A percentile compares a stretch with the other conserved stretches of the same genome.
phyloP scores from a whole-genome alignment of 2,329 filamentous ascomycete genomes.

The Ceratocystis eucalypticola region DNA sequence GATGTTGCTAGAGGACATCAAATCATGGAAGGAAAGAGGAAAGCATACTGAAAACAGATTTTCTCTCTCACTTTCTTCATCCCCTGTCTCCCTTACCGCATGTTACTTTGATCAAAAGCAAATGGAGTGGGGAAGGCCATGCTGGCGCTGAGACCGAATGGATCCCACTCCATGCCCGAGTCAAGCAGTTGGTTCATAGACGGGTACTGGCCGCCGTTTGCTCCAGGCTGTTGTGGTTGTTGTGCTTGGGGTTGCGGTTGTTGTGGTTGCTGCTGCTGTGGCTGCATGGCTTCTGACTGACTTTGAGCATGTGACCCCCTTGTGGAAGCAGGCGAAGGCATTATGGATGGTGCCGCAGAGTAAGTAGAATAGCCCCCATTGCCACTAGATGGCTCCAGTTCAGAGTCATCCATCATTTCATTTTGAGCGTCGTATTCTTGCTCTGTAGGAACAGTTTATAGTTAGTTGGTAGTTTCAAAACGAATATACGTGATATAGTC shows the following conservation, averaged over 20 bases:
- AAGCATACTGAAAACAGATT: too few relatives aligned
- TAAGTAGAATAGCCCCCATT: slow-evolving; percentile 50
- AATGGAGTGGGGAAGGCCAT: slow-evolving; percentile 89
- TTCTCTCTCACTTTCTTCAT: too few relatives aligned
- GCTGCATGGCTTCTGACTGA: slow-evolving; percentile 23
- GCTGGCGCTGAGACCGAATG: slow-evolving; percentile 82
- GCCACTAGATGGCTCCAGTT: slow-evolving; percentile 44
- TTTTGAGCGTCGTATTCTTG: slow-evolving; percentile 90
- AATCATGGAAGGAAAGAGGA: too few relatives aligned
- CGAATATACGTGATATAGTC: background rate
- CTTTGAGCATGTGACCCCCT: slow-evolving; percentile 28
- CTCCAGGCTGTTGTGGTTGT: slow-evolving; percentile 23
- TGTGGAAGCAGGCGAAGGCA: slow-evolving; percentile 35
- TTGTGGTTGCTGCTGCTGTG: slow-evolving; percentile 24
- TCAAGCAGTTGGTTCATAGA: slow-evolving; percentile 54
- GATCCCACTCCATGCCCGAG: slow-evolving; percentile 80
- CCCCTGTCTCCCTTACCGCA: slow-evolving; percentile 27
- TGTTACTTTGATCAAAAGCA: slow-evolving; percentile 52
- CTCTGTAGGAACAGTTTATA: slow-evolving; percentile 51
- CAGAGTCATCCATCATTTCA: slow-evolving; percentile 75
- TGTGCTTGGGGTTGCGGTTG: slow-evolving; percentile 22
- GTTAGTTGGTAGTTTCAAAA: slow-evolving; percentile 55
- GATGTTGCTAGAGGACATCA: too few relatives aligned
- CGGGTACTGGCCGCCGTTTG: slow-evolving; percentile 37
- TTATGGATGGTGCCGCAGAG: slow-evolving; percentile 12